Evolutionary conservation across 2,329 filamentous ascomycete genomes (phyloP), one percentile per base, ranked within the genome.

Genomic region (Chalaropsis thielavioides): DNA sequence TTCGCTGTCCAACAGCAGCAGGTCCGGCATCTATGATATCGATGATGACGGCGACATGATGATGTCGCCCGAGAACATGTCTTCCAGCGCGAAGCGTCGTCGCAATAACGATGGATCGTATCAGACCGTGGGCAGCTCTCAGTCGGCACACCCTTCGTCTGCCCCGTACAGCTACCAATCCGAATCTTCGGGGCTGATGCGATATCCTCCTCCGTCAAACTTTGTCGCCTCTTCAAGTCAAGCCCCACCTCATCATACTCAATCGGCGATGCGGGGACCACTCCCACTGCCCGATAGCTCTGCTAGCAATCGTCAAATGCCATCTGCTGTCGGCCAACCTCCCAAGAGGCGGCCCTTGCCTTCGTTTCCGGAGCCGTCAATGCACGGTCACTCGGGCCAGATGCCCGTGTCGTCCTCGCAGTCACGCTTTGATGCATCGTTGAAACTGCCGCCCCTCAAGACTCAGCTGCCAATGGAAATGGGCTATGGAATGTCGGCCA

Each of bases 391-490:
- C 15, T 15, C 54, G 6, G 43, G 13, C 17, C 40, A 40, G 3
- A 51, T 51, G 22, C 19, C 61, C 17, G 19, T 24, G 15, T 3
- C 63, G 6, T 11, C 40, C 7, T 31, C 41, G 6, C 40, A 46
- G 22, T 22, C 63, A 11, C 38, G 27, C 6, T 81, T 80, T 67
- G 79, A 83, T 66, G 79, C 82, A 68, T 81, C 80, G 6, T 74
- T 83, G 10, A 76, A 78, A 38, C 72, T 84, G 19, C 80, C 81
- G 0, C 81, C 81, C 0, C 71, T 84, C 43, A 79, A 82, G 70
- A 83, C 75, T 69, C 72, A 73, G 65, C 65, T 73, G 15, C 71
- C 74, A 0, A 71, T 44, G 17, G 31, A 65, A 7, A 44, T 62
- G 11, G 38, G 71, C 11, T 61, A 63, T n/a, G 54, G 22, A 10